phyloP scores from a whole-genome alignment of 2,329 filamentous ascomycete species.

The Colletotrichum euphorbiae region DNA sequence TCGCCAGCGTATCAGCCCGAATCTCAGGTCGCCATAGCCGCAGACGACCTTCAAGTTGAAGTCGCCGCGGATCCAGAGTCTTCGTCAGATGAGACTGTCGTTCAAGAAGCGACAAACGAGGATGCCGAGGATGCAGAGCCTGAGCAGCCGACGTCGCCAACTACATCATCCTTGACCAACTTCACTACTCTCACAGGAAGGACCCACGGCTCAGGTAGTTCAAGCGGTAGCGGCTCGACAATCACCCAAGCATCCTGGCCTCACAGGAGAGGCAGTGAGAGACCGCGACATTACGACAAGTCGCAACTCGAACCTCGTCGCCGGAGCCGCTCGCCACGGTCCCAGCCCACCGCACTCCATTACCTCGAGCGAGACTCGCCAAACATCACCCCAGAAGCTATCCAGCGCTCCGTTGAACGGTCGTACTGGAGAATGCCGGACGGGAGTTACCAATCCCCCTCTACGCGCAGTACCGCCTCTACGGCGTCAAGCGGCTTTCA shows the following conservation, averaged over 20 bases:
- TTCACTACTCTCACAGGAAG: slow-evolving; percentile 44
- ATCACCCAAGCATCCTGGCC: slow-evolving; percentile 50
- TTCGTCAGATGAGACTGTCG: slow-evolving; percentile 32
- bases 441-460: slow-evolving; percentile 45
- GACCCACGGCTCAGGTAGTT: slow-evolving; percentile 52
- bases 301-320: slow-evolving; percentile 39
- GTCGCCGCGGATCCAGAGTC: slow-evolving; percentile 21
- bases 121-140: slow-evolving; percentile 7
- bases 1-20: neutral
- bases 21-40: neutral
- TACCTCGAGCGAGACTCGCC: slow-evolving; percentile 71
- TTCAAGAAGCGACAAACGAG: slow-evolving; percentile 8
- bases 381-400: slow-evolving; percentile 51
- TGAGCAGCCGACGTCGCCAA: slow-evolving; percentile 45
- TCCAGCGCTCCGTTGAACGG: slow-evolving; percentile 48
- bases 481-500: slow-evolving; percentile 67
- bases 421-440: slow-evolving; percentile 44
- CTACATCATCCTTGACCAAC: slow-evolving; percentile 48
- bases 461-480: slow-evolving; percentile 48
- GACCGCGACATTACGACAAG: slow-evolving; percentile 36
- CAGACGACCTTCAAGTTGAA: neutral
- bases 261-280: slow-evolving; percentile 31
- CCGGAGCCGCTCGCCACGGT: slow-evolving; percentile 37
- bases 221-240: slow-evolving; percentile 56
- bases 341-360: slow-evolving; percentile 54